Conservation (phyloP, 768 basidiomycete genomes). For the Tubosaeta brunneosetosa region DNA sequence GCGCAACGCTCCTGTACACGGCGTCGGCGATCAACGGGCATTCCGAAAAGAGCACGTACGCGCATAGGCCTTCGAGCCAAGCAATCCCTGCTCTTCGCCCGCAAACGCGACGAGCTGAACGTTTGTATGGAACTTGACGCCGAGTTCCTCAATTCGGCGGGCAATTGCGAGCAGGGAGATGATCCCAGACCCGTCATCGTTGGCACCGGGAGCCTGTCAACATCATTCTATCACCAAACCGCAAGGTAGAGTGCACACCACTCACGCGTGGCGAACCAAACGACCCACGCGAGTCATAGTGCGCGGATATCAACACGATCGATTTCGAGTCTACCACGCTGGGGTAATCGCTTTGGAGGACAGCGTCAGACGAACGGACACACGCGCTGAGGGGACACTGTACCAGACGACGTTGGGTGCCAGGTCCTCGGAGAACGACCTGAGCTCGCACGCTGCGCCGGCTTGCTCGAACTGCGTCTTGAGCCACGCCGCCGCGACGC, state of each 20-base stretch:
- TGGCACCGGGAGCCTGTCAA: slow-evolving; percentile 43
- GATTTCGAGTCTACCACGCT: slow-evolving; percentile 43
- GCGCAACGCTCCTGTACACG: slow-evolving; percentile 50
- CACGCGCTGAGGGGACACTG: neutral
- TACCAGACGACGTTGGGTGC: slow-evolving; percentile 89
- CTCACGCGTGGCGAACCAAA: slow-evolving; percentile 65
- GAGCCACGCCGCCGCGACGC: slow-evolving; percentile 35
- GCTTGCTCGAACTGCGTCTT: slow-evolving; percentile 66
- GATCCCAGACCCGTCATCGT: slow-evolving; percentile 63
- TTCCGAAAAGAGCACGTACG: slow-evolving; percentile 42
- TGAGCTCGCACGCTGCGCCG: slow-evolving; percentile 69
- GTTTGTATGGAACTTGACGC: slow-evolving; percentile 66
- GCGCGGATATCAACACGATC: slow-evolving; percentile 73
- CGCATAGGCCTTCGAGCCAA: slow-evolving; percentile 76
- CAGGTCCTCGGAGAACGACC: slow-evolving; percentile 65
- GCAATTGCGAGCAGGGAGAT: slow-evolving; percentile 78
- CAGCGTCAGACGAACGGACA: neutral
- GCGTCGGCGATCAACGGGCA: neutral
- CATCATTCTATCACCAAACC: neutral
- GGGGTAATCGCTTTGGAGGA: slow-evolving; percentile 49
- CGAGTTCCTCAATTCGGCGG: slow-evolving; percentile 60
- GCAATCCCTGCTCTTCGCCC: slow-evolving; percentile 87
- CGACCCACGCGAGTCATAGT: slow-evolving; percentile 89
- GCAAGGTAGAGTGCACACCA: neutral
- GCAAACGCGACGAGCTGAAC: slow-evolving; percentile 83